Evolutionary conservation across 2,329 filamentous ascomycete species (phyloP).

Genomic region (Neopestalotiopsis sp.): DNA sequence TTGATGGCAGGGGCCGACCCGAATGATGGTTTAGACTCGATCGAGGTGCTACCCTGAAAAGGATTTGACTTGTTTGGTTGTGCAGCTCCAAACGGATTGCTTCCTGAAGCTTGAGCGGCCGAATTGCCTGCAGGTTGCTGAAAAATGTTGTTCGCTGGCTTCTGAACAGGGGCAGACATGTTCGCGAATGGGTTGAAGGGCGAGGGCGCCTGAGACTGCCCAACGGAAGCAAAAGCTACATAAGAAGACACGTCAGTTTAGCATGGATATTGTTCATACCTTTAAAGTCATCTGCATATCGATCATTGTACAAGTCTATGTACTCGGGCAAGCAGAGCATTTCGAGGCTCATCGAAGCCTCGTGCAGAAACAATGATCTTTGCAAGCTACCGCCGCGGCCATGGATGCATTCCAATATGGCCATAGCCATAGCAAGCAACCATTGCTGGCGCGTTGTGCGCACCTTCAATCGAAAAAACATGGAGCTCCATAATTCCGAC

Average conservation of each 20-base stretch:
- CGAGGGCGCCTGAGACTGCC: conserved; percentile 14
- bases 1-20: background rate
- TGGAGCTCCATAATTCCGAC: background rate
- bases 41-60: background rate
- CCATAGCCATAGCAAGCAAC: background rate
- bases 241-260: conserved; percentile 17
- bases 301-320: background rate
- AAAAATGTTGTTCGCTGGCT: conserved; percentile 7
- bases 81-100: conserved; percentile 14
- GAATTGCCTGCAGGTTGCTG: conserved; percentile 10
- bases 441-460: background rate
- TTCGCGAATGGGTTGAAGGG: conserved; percentile 20
- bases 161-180: conserved; percentile 3
- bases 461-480: background rate
- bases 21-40: background rate
- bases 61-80: conserved; percentile 2
- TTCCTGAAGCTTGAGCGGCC: background rate
- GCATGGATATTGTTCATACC: conserved; percentile 14
- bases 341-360: background rate
- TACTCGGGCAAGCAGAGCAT: background rate
- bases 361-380: background rate
- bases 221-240: conserved; percentile 20
- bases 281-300: background rate
- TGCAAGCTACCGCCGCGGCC: background rate
- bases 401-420: background rate